These are phyloP conservation scores for Taiozyma sp. DNA, from an alignment of 1,139 yeast genomes.

Conservation along the genomic window DNA sequence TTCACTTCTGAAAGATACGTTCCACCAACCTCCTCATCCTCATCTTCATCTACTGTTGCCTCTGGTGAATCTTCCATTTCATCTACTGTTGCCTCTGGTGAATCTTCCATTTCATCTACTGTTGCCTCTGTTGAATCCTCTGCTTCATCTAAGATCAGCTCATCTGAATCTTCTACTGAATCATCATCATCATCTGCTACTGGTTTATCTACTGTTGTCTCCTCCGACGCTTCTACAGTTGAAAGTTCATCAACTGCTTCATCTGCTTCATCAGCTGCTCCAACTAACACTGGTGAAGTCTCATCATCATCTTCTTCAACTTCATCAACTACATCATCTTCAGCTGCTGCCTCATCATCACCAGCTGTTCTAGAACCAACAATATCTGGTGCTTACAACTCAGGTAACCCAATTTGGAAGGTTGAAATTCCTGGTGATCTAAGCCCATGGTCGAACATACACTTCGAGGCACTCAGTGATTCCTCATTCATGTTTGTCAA, in stretches of 20 bases:
- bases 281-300: not conserved
- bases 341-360: not conserved
- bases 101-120: not conserved
- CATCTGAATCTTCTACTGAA: not conserved
- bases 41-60: too few relatives aligned
- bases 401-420: slow-evolving; percentile 10
- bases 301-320: not conserved
- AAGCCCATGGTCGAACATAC: slow-evolving; percentile 8
- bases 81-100: not conserved
- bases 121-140: not conserved
- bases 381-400: slow-evolving; percentile 3
- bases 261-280: not conserved
- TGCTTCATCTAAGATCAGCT: too few relatives aligned
- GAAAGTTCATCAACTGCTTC: not conserved
- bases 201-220: not conserved
- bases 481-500: slow-evolving; percentile 3
- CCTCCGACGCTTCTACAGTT: not conserved
- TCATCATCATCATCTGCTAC: not conserved
- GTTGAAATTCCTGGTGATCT: slow-evolving; percentile 6
- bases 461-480: slow-evolving; percentile 1
- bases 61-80: not conserved
- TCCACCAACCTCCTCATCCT: not conserved
- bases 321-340: not conserved
- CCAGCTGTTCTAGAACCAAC: slow-evolving; percentile 1
- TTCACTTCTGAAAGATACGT: not conserved